Evolutionary conservation across 2,329 filamentous ascomycete genomes (phyloP).

Genomic region (Hysterium pulicare): DNA sequence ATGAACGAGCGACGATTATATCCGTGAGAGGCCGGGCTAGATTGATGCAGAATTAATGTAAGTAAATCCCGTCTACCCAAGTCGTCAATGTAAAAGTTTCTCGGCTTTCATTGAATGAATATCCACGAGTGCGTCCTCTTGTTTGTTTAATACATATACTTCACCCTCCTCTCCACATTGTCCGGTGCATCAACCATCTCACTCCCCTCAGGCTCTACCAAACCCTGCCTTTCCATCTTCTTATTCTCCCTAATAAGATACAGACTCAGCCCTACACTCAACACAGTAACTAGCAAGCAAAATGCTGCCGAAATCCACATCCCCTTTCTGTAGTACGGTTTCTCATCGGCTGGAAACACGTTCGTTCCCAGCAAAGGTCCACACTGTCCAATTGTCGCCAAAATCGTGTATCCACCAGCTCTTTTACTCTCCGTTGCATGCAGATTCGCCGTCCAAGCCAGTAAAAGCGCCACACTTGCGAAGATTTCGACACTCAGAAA

Average conservation of each 20-base stretch:
- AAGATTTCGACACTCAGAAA: constrained; percentile 42
- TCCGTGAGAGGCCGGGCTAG: too few species aligned
- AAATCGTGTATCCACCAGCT: constrained; percentile 35
- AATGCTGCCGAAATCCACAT: constrained; percentile 56
- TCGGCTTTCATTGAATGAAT: neutral
- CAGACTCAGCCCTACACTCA: constrained; percentile 54
- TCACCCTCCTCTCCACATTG: neutral
- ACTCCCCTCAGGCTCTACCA: constrained; percentile 24
- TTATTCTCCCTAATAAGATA: constrained; percentile 60
- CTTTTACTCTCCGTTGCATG: constrained; percentile 37
- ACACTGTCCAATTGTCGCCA: constrained; percentile 44
- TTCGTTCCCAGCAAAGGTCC: constrained; percentile 63
- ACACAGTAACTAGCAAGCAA: constrained; percentile 59
- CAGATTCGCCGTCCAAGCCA: constrained; percentile 39
- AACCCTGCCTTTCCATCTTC: constrained; percentile 48
- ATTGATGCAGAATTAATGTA: too few species aligned
- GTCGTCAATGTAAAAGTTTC: neutral
- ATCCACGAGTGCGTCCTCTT: neutral
- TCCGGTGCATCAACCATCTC: neutral
- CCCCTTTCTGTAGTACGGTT: constrained; percentile 52
- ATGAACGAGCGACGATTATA: too few species aligned
- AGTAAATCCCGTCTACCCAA: too few species aligned
- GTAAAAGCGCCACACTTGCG: constrained; percentile 31
- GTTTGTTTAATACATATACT: neutral
- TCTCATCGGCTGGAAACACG: constrained; percentile 54